phyloP scores from a whole-genome alignment of 495 filamentous ascomycete genomes.

The Monascus purpureus region DNA sequence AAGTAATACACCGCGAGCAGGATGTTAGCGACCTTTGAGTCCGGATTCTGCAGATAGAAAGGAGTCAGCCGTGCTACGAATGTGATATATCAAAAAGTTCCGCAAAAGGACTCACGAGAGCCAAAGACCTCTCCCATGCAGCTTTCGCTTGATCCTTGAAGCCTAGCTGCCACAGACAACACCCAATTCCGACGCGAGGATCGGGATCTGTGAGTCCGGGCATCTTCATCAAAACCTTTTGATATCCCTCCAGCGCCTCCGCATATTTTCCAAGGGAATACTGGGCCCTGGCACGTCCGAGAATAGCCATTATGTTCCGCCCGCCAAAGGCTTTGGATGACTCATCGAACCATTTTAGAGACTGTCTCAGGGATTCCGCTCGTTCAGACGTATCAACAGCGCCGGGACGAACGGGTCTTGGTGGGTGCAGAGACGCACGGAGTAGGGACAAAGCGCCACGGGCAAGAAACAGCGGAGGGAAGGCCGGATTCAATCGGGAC shows the following conservation, averaged over 20 bases:
- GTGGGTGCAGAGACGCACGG: constrained; percentile 68
- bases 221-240: constrained; percentile 69
- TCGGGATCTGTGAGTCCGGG: constrained; percentile 89
- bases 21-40: constrained; percentile 83
- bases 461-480: constrained; percentile 78
- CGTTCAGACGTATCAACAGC: constrained; percentile 59
- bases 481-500: constrained; percentile 81
- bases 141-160: constrained; percentile 81
- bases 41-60: constrained; percentile 43
- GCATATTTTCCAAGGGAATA: constrained; percentile 73
- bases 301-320: constrained; percentile 76
- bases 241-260: constrained; percentile 72
- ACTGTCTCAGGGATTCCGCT: constrained; percentile 62
- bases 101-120: constrained; percentile 36
- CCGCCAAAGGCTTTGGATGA: constrained; percentile 68
- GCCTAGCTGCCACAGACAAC: constrained; percentile 89
- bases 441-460: constrained; percentile 81
- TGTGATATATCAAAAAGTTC: neutral
- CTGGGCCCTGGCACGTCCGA: constrained; percentile 73
- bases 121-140: constrained; percentile 79
- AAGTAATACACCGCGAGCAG: constrained; percentile 82
- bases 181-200: constrained; percentile 86
- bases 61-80: neutral
- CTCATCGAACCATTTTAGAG: constrained; percentile 85
- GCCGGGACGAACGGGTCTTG: constrained; percentile 44